These are phyloP conservation scores for Quillaja saponaria DNA, from an alignment of 306 rosid genomes.

Conservation along the genomic window DNA sequence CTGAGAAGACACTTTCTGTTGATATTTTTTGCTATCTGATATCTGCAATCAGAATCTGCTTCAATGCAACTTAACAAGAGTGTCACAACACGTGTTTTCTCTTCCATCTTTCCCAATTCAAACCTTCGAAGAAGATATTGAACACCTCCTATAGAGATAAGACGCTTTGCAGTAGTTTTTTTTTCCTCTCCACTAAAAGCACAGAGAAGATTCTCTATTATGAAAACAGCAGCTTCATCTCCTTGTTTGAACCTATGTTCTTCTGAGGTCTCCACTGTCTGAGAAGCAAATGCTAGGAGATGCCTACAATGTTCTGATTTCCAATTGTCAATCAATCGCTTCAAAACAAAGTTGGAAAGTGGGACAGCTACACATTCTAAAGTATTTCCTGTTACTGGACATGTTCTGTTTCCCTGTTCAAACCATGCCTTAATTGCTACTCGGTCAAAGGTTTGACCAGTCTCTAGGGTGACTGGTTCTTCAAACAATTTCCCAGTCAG, in stretches of 20 bases:
- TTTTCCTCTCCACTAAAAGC: conserved; percentile 50
- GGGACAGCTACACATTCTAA: conserved; percentile 59
- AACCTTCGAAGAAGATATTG: conserved; percentile 56
- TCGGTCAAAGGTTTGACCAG: conserved; percentile 77
- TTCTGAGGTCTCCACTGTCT: conserved; percentile 31
- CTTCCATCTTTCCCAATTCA: conserved; percentile 59
- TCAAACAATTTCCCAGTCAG: conserved; percentile 64
- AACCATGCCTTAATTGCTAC: conserved; percentile 73
- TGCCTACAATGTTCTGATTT: conserved; percentile 50
- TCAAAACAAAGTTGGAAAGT: conserved; percentile 58
- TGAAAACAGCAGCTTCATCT: conserved; percentile 44
- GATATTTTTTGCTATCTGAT: conserved; percentile 51
- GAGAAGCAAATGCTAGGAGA: conserved; percentile 54
- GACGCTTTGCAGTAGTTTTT: conserved; percentile 50
- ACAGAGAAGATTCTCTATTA: conserved; percentile 52
- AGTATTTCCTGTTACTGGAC: conserved; percentile 69
- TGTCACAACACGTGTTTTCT: conserved; percentile 45
- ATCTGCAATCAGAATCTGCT: conserved; percentile 53
- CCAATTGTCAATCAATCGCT: conserved; percentile 71
- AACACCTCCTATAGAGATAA: conserved; percentile 53
- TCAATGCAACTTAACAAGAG: conserved; percentile 53
- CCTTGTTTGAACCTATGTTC: conserved; percentile 29
- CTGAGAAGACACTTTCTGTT: conserved; percentile 54
- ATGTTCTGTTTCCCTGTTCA: conserved; percentile 65
- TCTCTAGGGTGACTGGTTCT: conserved; percentile 82